phyloP scores from a whole-genome alignment of 805 yeast genomes.

The Cyberlindnera maritima region DNA sequence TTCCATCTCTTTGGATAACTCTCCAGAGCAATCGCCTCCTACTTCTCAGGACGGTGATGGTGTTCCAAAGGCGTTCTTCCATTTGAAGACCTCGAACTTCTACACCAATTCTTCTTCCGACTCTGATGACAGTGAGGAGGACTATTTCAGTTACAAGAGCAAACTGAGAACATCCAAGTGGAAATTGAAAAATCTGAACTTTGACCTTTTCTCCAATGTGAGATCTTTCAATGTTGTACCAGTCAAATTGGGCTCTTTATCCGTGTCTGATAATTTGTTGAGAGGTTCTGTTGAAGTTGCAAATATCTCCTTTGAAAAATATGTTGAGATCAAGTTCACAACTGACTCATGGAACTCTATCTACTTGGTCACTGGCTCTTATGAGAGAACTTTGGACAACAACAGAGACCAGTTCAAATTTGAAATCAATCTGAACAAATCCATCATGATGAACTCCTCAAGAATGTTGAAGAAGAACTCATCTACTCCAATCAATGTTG shows the following conservation, averaged over 20 bases:
- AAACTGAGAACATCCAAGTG: slow-evolving; percentile 18
- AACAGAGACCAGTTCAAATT: slow-evolving; percentile 47
- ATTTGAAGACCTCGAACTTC: slow-evolving; percentile 13
- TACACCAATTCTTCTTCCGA: slow-evolving; percentile 19
- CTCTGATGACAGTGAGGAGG: slow-evolving; percentile 23
- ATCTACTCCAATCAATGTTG: slow-evolving; percentile 24
- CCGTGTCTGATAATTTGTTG: slow-evolving; percentile 39
- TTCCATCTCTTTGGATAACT: slow-evolving; percentile 57
- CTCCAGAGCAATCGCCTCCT: slow-evolving; percentile 37
- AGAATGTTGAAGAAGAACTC: slow-evolving; percentile 12
- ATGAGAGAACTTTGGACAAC: slow-evolving; percentile 22
- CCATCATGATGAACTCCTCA: slow-evolving; percentile 19
- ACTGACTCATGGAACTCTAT: slow-evolving; percentile 48
- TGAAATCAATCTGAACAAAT: slow-evolving; percentile 39
- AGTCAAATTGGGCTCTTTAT: slow-evolving; percentile 38
- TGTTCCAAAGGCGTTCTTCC: slow-evolving; percentile 25
- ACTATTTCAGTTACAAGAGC: slow-evolving; percentile 19
- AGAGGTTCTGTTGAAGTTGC: slow-evolving; percentile 39
- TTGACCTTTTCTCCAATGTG: slow-evolving; percentile 13
- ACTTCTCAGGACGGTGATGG: slow-evolving; percentile 6
- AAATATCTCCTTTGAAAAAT: slow-evolving; percentile 39
- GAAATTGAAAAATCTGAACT: slow-evolving; percentile 20
- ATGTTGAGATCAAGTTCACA: slow-evolving; percentile 44
- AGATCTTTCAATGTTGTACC: slow-evolving; percentile 24
- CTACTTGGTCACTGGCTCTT: slow-evolving; percentile 36